These are phyloP conservation scores for Pisolithus sp. DNA, from an alignment of 768 basidiomycete genomes.

Conservation along the genomic window DNA sequence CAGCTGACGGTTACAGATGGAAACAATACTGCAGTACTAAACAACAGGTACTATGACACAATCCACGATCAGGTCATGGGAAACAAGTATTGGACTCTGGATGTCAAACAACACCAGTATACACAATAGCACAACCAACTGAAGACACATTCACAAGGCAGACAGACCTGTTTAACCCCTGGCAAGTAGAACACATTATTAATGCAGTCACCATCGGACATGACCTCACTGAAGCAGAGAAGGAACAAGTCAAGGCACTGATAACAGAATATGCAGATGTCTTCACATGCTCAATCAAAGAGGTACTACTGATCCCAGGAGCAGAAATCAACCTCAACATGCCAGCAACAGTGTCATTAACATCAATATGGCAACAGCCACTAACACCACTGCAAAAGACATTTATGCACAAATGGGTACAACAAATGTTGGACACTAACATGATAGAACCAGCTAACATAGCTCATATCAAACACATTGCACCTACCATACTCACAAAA, in stretches of 20 bases:
- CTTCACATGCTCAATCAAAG: constrained; percentile 34
- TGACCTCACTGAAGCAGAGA: constrained; percentile 20
- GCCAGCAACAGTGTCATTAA: background rate
- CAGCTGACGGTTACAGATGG: background rate
- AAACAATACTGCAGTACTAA: background rate
- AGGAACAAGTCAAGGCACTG: constrained; percentile 19
- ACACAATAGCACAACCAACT: background rate
- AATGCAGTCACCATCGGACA: constrained; percentile 20
- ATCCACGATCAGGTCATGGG: background rate
- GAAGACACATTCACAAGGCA: background rate
- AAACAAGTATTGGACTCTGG: background rate
- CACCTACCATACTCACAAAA: constrained; percentile 33
- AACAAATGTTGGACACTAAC: too few relatives aligned
- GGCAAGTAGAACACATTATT: constrained; percentile 14
- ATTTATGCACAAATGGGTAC: background rate
- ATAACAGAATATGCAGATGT: constrained; percentile 30
- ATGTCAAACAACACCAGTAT: background rate
- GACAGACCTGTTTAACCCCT: background rate
- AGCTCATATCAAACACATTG: background rate
- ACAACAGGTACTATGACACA: background rate
- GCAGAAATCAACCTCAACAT: constrained; percentile 1
- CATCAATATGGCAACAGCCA: background rate
- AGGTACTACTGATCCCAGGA: constrained; percentile 26
- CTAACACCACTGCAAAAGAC: background rate
- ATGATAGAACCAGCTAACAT: background rate